phyloP scores from a whole-genome alignment of 2,329 filamentous ascomycete genomes.

The Dactylellina drechsleri region DNA sequence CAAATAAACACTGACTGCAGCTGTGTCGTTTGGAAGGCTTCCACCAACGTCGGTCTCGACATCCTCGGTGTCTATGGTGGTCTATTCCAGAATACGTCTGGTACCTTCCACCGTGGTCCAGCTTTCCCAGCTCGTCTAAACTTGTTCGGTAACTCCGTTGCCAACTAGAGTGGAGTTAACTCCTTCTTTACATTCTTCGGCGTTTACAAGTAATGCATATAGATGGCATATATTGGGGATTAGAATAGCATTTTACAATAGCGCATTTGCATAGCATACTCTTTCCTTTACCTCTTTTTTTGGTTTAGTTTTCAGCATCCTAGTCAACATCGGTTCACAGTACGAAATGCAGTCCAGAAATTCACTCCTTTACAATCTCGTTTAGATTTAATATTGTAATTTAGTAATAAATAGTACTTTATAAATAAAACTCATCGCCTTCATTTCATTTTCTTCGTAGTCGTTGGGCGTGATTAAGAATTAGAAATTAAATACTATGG shows the following conservation, averaged over 20 bases:
- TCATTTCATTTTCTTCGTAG: neutral
- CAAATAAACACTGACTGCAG: slow-evolving; percentile 41
- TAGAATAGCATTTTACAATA: neutral
- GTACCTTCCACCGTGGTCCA: slow-evolving; percentile 42
- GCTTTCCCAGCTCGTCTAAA: slow-evolving; percentile 38
- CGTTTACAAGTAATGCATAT: neutral
- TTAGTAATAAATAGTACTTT: neutral
- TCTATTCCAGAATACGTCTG: slow-evolving; percentile 35
- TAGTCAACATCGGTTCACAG: neutral
- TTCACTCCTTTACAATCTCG: neutral
- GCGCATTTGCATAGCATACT: slow-evolving; percentile 1
- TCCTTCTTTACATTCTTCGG: neutral
- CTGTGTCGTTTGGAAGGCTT: slow-evolving; percentile 25
- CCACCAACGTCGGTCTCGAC: neutral
- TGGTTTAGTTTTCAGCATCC: neutral
- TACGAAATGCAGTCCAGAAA: neutral
- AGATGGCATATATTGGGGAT: neutral
- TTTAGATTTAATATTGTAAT: neutral
- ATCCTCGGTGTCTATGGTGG: slow-evolving; percentile 35
- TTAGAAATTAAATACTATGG: slow-evolving; percentile 37
- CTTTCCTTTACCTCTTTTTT: neutral
- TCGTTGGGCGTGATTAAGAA: slow-evolving; percentile 21
- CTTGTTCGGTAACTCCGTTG: slow-evolving; percentile 27
- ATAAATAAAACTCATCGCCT: neutral
- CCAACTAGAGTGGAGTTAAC: slow-evolving; percentile 2